Evolutionary conservation across 2,329 filamentous ascomycete species (phyloP).

Genomic region (Lecanicillium sp.): DNA sequence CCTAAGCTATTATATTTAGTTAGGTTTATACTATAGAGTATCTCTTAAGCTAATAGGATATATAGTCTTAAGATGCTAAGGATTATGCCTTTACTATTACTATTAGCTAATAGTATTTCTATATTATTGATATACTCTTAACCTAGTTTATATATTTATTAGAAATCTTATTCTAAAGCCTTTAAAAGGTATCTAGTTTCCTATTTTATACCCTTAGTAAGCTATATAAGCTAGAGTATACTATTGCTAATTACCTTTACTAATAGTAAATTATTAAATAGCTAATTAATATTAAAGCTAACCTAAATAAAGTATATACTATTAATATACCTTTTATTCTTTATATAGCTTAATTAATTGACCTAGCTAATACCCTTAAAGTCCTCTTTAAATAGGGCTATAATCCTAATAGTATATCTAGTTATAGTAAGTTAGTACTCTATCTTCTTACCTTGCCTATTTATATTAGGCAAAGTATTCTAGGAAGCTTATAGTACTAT

Average conservation of each 20-base stretch:
- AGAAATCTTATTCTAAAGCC: background rate
- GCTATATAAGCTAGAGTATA: background rate
- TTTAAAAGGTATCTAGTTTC: background rate
- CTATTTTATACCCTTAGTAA: background rate
- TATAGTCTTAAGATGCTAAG: background rate
- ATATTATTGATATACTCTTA: background rate
- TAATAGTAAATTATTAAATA: background rate
- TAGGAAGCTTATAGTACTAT: background rate
- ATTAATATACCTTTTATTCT: background rate
- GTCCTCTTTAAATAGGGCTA: background rate
- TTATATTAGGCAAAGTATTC: background rate
- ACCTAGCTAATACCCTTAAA: background rate
- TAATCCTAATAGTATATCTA: background rate
- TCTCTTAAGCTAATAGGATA: background rate
- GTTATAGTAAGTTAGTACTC: background rate
- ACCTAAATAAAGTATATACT: background rate
- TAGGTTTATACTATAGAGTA: background rate
- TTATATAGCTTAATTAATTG: background rate
- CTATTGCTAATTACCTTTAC: background rate
- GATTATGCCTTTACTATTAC: background rate
- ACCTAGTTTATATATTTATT: background rate
- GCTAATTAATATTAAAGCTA: background rate
- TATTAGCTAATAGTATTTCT: background rate
- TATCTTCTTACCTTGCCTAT: background rate
- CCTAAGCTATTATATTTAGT: background rate